Evolutionary conservation across 2,329 filamentous ascomycete species (phyloP), one percentile per base, ranked within the genome.

Genomic region (Bipolaris cookei): DNA sequence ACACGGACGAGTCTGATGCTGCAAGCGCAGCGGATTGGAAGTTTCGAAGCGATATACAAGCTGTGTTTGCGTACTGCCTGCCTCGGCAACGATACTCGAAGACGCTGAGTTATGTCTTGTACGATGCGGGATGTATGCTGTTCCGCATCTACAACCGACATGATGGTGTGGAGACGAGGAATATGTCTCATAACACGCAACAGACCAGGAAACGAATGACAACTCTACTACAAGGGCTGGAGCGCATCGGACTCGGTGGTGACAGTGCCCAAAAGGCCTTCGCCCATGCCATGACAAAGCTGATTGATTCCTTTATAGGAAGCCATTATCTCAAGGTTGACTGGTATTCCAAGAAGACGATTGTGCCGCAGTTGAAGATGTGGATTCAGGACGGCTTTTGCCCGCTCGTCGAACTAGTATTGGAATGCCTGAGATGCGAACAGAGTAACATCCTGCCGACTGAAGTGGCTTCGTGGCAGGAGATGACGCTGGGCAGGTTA

Each of bases 311-410:
- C 11, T 89, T 88, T 64, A 84, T 92, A 38, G 78, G 79, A 37
- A 80, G 81, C 46, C 84, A 83, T 6, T 91, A 87, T 68, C 80
- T 86, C 50, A 78, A 78, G 55, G 85, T 88, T 2, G 81, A 87
- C 45, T 92, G 90, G 72, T 76, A 74, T 21, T 74, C 78, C 1
- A 78, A 81, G 46, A 82, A 83, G 18, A 81, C 82, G 25, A 87
- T 88, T 57, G 83, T 89, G 34, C 75, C 79, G 6, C 82, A 85
- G 38, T 80, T 93, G 32, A 81, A 81, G 49, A 77, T 84, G 59
- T 94, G 90, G 90, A 77, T 92, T 39, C 84, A 88, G 66, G 83
- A 89, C 54, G 80, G 83, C 43, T 90, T 90, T 66, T 82, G 84
- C 4, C 86, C 86, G 7, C 79, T 91, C 34, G 84, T 86, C 13